These are phyloP conservation scores for Kwoniella botswanensis DNA, from an alignment of 768 basidiomycete genomes.

Conservation along the genomic window DNA sequence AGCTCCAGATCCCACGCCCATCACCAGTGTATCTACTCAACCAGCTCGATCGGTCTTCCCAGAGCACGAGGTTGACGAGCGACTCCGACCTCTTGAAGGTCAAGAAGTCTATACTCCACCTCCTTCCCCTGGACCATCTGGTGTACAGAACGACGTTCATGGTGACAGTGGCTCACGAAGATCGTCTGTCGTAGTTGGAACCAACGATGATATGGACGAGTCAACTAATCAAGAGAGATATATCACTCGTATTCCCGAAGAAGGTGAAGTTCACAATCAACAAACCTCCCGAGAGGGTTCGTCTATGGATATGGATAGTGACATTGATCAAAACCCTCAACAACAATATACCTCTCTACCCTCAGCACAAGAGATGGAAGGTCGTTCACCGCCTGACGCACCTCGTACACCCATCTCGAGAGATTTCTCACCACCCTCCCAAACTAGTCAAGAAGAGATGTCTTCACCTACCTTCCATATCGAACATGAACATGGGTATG, in stretches of 20 bases:
- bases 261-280: neutral
- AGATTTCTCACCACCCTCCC: neutral
- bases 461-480: neutral
- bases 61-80: neutral
- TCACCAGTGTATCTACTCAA: neutral
- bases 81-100: neutral
- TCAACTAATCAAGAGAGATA: neutral
- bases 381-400: neutral
- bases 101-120: neutral
- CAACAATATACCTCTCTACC: neutral
- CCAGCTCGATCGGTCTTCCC: neutral
- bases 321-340: neutral
- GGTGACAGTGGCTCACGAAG: neutral
- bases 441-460: neutral
- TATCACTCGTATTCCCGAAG: neutral
- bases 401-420: neutral
- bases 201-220: too few relatives aligned
- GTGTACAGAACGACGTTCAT: neutral
- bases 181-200: neutral
- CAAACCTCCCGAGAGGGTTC: neutral
- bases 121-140: neutral
- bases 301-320: neutral
- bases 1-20: neutral
- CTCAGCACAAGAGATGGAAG: neutral
- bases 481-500: neutral